Conservation (phyloP, 75 land plant species). For the Selaginella tamariscina region DNA sequence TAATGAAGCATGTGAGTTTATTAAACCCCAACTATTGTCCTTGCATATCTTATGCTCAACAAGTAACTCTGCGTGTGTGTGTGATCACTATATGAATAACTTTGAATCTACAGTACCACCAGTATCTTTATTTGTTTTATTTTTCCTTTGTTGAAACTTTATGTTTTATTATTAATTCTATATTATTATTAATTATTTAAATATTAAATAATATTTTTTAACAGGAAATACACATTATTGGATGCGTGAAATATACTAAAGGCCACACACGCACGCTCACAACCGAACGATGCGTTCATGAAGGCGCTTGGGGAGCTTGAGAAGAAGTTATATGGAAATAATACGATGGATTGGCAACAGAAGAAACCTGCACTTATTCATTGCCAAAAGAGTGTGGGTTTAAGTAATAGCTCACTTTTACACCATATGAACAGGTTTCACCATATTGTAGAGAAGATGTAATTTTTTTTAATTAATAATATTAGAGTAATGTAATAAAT, state of each 20-base stretch:
- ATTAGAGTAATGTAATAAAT: too few species aligned
- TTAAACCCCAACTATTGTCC: constrained; percentile 71
- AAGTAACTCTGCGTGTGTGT: too few species aligned
- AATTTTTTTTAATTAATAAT: not conserved
- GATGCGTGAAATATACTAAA: constrained; percentile 76
- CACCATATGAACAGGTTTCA: constrained; percentile 76
- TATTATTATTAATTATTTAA: not conserved
- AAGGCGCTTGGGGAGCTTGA: constrained; percentile 57
- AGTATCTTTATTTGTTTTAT: too few species aligned
- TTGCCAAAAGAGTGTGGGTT: constrained; percentile 74
- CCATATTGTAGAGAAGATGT: constrained; percentile 14
- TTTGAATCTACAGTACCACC: too few species aligned
- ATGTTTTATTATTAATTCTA: not conserved
- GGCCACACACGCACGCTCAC: constrained; percentile 69
- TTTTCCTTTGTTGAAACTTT: too few species aligned
- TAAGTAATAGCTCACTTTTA: constrained; percentile 66
- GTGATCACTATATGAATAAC: too few species aligned
- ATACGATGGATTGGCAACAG: constrained; percentile 83
- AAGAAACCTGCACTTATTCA: constrained; percentile 53
- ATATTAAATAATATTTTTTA: not conserved
- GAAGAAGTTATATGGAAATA: constrained; percentile 50
- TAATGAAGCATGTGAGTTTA: constrained; percentile 55
- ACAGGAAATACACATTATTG: constrained; percentile 28
- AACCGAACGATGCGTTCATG: constrained; percentile 93
- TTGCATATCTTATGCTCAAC: constrained; percentile 75